Base-by-base conservation (phyloP, 495 filamentous ascomycete genomes). In the Neurospora sp. region DNA sequence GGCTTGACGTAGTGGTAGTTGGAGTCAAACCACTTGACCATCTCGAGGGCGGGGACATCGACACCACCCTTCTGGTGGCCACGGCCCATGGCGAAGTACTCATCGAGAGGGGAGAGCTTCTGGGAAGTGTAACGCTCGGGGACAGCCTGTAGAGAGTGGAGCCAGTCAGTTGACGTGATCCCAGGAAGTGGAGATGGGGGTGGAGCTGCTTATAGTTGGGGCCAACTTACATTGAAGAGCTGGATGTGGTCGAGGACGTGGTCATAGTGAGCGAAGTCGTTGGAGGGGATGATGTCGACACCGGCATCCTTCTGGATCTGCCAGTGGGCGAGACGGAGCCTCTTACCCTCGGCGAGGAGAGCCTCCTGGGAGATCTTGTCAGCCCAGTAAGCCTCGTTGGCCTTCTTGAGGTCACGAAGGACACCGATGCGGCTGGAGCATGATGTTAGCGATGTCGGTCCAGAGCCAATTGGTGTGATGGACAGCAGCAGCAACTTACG, bases 1-100 rank as follows among this genome's bases (percentile, higher is more conserved):
- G 96, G 96, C 89, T 98, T 98, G 84, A 98, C 96, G 86, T 98
- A 98, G 89, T 99, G 96, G 90, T 99, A 99, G 91, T 99, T 99
- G 76, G 93, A 97, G 88, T 99, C 96, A 83, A 99, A 99, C 96
- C 96, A 99, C 87, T 99, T 99, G 71, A 99, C 96, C 96, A 99
- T 99, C 88, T 99, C 96, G 82, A 98, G 87, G 79, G 86, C 87
- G 69, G 95, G 94, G 78, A 99, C 96, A 86, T 99, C 96, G 76
- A 99, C 88, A 76, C 90, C 93, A 72, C 88, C 87, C 88, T 92
- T 94, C 85, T 99, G 96, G 83, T 93, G 94, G 82, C 96, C 96
- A 89, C 96, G 91, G 79, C 96, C 96, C 96, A 98, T 97, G 82
- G 96, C 96, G 82, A 98, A 99, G 91, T 96, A 98, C 83, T 96